These are phyloP conservation scores for Penicillium antarcticum DNA, from an alignment of 495 filamentous ascomycete species.

Conservation along the genomic window DNA sequence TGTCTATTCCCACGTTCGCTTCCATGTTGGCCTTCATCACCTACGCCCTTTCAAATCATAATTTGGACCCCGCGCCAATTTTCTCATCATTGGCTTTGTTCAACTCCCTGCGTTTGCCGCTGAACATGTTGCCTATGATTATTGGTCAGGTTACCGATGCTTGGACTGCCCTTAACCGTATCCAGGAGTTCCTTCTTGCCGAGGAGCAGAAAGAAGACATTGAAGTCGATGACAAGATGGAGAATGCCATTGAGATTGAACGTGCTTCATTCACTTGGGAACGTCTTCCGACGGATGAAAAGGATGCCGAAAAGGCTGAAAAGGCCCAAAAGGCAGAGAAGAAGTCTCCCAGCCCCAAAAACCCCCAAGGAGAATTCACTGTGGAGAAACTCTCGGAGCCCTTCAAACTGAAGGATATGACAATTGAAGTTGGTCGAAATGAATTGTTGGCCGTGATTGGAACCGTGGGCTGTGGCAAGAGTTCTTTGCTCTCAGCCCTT, in stretches of 20 bases:
- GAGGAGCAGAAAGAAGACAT: slow-evolving; percentile 82
- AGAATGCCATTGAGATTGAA: slow-evolving; percentile 68
- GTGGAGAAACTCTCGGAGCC: slow-evolving; percentile 64
- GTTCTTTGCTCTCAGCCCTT: slow-evolving; percentile 81
- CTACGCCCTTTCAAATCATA: slow-evolving; percentile 72
- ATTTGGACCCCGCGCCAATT: slow-evolving; percentile 68
- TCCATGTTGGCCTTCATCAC: slow-evolving; percentile 96
- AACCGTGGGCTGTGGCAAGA: slow-evolving; percentile 88
- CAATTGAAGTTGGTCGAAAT: slow-evolving; percentile 70
- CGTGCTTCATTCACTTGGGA: slow-evolving; percentile 93
- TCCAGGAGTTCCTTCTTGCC: slow-evolving; percentile 80
- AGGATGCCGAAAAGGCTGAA: slow-evolving; percentile 39
- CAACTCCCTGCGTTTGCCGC: slow-evolving; percentile 82
- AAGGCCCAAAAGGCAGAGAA: slow-evolving; percentile 34
- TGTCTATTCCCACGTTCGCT: slow-evolving; percentile 83
- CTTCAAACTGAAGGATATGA: slow-evolving; percentile 75
- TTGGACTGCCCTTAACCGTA: slow-evolving; percentile 74
- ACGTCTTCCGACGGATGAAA: slow-evolving; percentile 63
- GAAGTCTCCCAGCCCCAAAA: slow-evolving; percentile 21
- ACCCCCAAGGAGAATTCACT: slow-evolving; percentile 19
- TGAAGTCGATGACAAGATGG: slow-evolving; percentile 54
- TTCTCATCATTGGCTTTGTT: slow-evolving; percentile 94
- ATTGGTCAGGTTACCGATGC: slow-evolving; percentile 89
- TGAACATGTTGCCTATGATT: slow-evolving; percentile 84
- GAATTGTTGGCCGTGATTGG: slow-evolving; percentile 92